Evolutionary conservation across 768 basidiomycete species (phyloP), one percentile per base, ranked within the genome.

Genomic region (Clathrus columnatus): DNA sequence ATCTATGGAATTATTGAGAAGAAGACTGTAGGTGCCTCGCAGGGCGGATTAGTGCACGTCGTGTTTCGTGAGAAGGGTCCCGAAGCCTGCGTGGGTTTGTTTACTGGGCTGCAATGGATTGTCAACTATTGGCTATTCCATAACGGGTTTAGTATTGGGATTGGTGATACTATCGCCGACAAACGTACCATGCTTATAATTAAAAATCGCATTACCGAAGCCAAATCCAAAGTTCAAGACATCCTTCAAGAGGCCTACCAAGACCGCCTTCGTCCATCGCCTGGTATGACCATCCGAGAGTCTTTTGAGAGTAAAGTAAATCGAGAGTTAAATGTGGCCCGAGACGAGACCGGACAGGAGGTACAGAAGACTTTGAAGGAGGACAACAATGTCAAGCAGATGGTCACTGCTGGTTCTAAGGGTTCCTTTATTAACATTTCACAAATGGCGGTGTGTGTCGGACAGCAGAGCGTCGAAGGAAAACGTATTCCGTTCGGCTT

Each of bases 331-430:
- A 97, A 99, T 68, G 74, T 85, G 69, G 96, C 95, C 61, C 92
- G 94, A 77, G 96, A 98, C 66, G 80, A 81, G 47, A 92, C 92
- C 26, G 96, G 96, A 75, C 91, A 92, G 67, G 89, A 85, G 45
- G 95, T 94, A n/a, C 92, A 98, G 73, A 87, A 92, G 73, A 86
- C 86, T 66, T 75, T 98, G 79, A 98, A 98, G 78, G 91, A 91
- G 68, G 94, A 96, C 72, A 98, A 99, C 77, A 97, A 98, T 63
- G 94, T 98, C 75, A 99, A 98, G 78, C 96, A 98, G 80, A 99
- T 99, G 96, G 95, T 98, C 65, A 91, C 95, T 5, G 94, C 96
- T 8, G 96, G 96, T 23, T 96, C 96, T 11, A 98, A 99, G 72
- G 93, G 94, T 70, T 93, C 93, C 0, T 94, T 92, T 77, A 99